A percentile compares a stretch with the other conserved stretches of the same genome.
Evolutionary conservation across 2,329 filamentous ascomycete genomes (phyloP).

Genomic region (Xylaria sp.): DNA sequence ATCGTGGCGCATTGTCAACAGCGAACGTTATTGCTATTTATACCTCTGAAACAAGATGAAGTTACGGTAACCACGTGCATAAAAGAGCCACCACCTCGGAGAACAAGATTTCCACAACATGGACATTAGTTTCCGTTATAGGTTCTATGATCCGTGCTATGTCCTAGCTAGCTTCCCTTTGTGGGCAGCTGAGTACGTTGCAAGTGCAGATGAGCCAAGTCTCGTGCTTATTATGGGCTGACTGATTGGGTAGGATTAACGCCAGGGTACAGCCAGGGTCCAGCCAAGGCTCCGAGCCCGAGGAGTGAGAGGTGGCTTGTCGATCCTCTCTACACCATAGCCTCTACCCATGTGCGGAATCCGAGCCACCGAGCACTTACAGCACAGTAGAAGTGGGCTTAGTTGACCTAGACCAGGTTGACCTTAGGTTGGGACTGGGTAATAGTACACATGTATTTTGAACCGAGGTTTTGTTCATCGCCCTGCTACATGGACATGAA

Average conservation of each 20-base stretch:
- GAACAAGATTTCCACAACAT: background rate
- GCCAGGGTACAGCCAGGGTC: too few relatives aligned
- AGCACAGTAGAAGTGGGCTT: too few relatives aligned
- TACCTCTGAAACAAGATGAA: constrained; percentile 7
- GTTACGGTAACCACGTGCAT: constrained; percentile 15
- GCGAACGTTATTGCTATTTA: background rate
- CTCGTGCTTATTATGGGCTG: constrained; percentile 27
- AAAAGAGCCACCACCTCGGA: background rate
- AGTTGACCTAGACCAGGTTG: too few relatives aligned
- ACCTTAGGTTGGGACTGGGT: too few relatives aligned
- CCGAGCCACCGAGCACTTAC: too few relatives aligned
- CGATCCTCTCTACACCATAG: too few relatives aligned
- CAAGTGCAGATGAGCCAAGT: background rate
- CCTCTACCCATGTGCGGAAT: too few relatives aligned
- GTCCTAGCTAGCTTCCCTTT: background rate
- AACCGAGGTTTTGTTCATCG: too few relatives aligned
- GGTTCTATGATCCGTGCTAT: background rate
- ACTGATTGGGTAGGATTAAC: constrained; percentile 36
- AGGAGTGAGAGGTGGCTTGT: background rate
- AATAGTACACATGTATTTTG: too few relatives aligned
- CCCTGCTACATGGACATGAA: too few relatives aligned
- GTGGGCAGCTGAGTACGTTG: background rate
- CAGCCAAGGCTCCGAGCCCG: too few relatives aligned
- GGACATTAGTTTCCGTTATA: background rate
- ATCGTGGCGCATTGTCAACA: background rate